Evolutionary conservation across 805 yeast genomes (phyloP).

Genomic region (Ogataea corticis): DNA sequence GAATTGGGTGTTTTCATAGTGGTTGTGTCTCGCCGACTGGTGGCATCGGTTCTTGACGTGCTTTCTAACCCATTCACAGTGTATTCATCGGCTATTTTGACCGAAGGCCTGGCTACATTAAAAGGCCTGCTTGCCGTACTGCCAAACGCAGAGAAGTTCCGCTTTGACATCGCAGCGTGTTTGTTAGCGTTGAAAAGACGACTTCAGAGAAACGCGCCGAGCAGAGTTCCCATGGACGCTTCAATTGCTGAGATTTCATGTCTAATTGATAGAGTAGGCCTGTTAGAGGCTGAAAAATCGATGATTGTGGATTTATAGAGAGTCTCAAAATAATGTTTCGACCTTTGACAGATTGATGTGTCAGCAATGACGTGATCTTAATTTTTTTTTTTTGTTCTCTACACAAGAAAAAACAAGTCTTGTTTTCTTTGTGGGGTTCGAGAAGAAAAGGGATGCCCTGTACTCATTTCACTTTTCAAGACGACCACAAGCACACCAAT

Average conservation of each 20-base stretch:
- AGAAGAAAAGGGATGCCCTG: neutral
- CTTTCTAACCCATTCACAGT: constrained; percentile 29
- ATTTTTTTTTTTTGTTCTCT: too few relatives aligned
- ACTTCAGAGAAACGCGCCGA: neutral
- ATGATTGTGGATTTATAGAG: neutral
- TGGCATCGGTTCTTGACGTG: constrained; percentile 25
- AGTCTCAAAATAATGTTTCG: too few relatives aligned
- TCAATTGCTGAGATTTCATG: neutral
- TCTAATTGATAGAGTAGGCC: neutral
- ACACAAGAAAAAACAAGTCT: neutral
- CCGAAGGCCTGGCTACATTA: constrained; percentile 9
- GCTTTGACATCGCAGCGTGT: constrained; percentile 30
- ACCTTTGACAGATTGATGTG: too few relatives aligned
- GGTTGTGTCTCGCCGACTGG: constrained; percentile 23
- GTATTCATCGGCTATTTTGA: constrained; percentile 15
- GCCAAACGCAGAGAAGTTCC: constrained; percentile 9
- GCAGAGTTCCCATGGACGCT: neutral
- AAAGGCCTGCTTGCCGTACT: neutral
- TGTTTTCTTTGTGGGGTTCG: neutral
- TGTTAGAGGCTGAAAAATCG: neutral
- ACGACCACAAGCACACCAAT: constrained; percentile 4
- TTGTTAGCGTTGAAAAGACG: constrained; percentile 14
- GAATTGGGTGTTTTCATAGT: constrained; percentile 18
- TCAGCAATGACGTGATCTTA: too few relatives aligned
- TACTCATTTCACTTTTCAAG: neutral